Evolutionary conservation across 2,329 filamentous ascomycete genomes (phyloP), one percentile per base, ranked within the genome.

Genomic region (Fusarium albidum): DNA sequence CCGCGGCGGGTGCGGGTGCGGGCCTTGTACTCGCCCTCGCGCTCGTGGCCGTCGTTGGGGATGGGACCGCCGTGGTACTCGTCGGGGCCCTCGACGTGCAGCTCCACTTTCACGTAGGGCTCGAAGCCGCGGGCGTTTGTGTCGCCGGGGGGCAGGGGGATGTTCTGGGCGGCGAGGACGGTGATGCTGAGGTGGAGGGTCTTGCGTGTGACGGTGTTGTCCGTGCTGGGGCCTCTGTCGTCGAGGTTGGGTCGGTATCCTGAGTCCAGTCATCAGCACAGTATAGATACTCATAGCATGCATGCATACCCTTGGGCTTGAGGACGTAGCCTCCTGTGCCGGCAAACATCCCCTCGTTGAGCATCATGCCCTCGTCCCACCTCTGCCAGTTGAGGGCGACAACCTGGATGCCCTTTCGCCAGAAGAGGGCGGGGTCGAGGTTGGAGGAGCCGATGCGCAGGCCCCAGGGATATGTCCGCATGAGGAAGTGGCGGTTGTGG

Each of bases 311-410:
- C 59, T 82, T 76, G 0, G 93, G 93, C 73, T 97, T 97, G 33
- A 96, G 79, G 2, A 95, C 86, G 78, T 92, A 97, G 17, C 93
- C 93, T n/a, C 82, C 81, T 1, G 90, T 91, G 10, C 88, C 90
- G 2, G 86, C 83, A 73, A 96, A 96, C 91, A 96, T 95, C 64
- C 86, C 93, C 68, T 95, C 88, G 69, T 97, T 97, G 12, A 96
- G 82, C 94, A 97, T 97, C 88, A 96, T 96, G 27, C 91, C 92
- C 64, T 91, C 89, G 67, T 97, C 92, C 72, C 90, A 87, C 56
- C 87, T 88, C 73, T 98, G 93, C 91, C 93, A 98, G 75, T 97
- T 97, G 55, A 98, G 78, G 0, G 93, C 93, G 2, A 96, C 92
- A 64, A 97, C 88, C 73, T 97, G 93, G 4, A 96, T 88, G 12